These are phyloP conservation scores for Stachybotrys chlorohalonatus DNA, from an alignment of 2,329 filamentous ascomycete genomes.

Conservation along the genomic window DNA sequence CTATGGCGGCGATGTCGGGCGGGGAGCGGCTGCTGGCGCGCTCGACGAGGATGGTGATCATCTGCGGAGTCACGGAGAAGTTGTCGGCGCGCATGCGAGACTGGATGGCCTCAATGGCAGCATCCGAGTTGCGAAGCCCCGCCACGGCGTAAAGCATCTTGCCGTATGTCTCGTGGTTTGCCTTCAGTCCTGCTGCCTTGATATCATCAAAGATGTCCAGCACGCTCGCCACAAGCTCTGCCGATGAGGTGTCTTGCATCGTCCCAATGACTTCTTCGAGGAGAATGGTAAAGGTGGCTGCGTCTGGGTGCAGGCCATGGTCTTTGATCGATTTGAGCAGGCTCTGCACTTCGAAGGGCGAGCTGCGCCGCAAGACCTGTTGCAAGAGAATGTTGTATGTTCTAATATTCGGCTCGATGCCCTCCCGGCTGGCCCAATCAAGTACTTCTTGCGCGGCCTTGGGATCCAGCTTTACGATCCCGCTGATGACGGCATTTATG, in stretches of 20 bases:
- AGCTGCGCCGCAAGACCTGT: slow-evolving; percentile 42
- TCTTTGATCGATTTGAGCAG: slow-evolving; percentile 52
- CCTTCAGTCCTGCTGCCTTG: slow-evolving; percentile 42
- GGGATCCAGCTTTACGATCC: slow-evolving; percentile 44
- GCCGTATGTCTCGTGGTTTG: slow-evolving; percentile 56
- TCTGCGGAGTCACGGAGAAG: slow-evolving; percentile 49
- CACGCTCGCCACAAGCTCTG: slow-evolving; percentile 44
- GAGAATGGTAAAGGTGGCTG: slow-evolving; percentile 65
- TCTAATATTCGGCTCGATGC: slow-evolving; percentile 45
- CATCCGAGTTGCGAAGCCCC: slow-evolving; percentile 25
- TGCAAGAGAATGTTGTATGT: slow-evolving; percentile 65
- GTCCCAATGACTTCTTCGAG: slow-evolving; percentile 47
- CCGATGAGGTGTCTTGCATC: slow-evolving; percentile 26
- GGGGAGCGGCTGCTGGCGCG: slow-evolving; percentile 53
- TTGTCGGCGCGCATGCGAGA: slow-evolving; percentile 48
- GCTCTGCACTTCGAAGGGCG: slow-evolving; percentile 35
- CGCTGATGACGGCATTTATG: slow-evolving; percentile 63
- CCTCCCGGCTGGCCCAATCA: slow-evolving; percentile 46
- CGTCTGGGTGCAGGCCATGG: slow-evolving; percentile 47
- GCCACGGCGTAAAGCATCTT: slow-evolving; percentile 54
- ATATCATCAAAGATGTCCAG: slow-evolving; percentile 48
- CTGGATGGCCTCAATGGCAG: slow-evolving; percentile 51
- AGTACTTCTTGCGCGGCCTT: slow-evolving; percentile 45
- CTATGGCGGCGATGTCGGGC: slow-evolving; percentile 52
- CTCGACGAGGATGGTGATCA: slow-evolving; percentile 66